Evolutionary conservation across 805 yeast species (phyloP).

Genomic region (Huiozyma naganishii): DNA sequence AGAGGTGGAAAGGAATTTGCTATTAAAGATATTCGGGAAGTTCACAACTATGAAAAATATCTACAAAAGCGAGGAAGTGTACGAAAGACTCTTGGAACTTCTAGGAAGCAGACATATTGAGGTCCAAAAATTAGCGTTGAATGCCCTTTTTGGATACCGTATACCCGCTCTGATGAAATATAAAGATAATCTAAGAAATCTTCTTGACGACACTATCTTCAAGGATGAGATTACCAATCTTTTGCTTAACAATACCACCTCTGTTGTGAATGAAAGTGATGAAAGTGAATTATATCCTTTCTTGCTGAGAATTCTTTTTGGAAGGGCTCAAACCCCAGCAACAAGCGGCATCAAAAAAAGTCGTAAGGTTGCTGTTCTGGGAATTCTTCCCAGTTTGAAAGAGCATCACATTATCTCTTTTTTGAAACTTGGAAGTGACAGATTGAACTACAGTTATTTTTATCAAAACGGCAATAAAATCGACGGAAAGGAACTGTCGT

Average conservation of each 20-base stretch:
- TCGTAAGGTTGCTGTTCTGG: slow-evolving; percentile 59
- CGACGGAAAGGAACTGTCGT: slow-evolving; percentile 19
- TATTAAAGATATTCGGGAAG: slow-evolving; percentile 51
- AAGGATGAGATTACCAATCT: slow-evolving; percentile 73
- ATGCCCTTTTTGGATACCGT: slow-evolving; percentile 56
- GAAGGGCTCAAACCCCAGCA: slow-evolving; percentile 65
- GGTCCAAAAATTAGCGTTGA: slow-evolving; percentile 63
- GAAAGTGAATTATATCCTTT: slow-evolving; percentile 52
- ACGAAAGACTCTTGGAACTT: slow-evolving; percentile 40
- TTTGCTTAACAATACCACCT: slow-evolving; percentile 38
- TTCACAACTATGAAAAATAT: slow-evolving; percentile 56
- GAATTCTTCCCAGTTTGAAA: slow-evolving; percentile 47
- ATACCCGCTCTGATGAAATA: slow-evolving; percentile 51
- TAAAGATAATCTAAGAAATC: slow-evolving; percentile 56
- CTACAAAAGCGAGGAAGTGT: slow-evolving; percentile 42
- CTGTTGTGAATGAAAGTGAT: slow-evolving; percentile 52
- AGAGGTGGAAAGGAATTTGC: slow-evolving; percentile 41
- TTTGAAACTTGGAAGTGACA: slow-evolving; percentile 49
- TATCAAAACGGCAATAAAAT: slow-evolving; percentile 19
- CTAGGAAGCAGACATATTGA: slow-evolving; percentile 51
- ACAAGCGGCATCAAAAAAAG: slow-evolving; percentile 63
- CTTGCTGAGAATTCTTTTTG: slow-evolving; percentile 69
- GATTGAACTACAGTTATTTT: slow-evolving; percentile 34
- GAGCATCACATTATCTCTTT: slow-evolving; percentile 47
- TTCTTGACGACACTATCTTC: slow-evolving; percentile 74